Evolutionary conservation across 768 basidiomycete species (phyloP).

Genomic region (Rubroboletus pulcherrimus): DNA sequence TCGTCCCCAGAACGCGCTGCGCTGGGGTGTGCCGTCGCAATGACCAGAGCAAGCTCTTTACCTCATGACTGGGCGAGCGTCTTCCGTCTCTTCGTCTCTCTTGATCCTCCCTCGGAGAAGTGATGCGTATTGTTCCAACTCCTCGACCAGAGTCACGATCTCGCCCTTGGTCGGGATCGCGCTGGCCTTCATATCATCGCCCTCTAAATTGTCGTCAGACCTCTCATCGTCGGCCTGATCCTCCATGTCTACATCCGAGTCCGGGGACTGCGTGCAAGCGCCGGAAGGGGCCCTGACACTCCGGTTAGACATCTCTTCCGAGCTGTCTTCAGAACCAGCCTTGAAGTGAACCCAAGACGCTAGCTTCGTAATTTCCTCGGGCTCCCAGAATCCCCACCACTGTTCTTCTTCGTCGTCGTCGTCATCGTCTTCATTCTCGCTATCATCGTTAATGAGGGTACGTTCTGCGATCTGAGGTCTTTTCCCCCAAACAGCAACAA

Average conservation of each 20-base stretch:
- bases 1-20: conserved; percentile 7
- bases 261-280: background rate
- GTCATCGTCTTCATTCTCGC: conserved; percentile 30
- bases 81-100: conserved; percentile 28
- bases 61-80: background rate
- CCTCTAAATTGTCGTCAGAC: conserved; percentile 3
- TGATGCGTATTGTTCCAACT: conserved; percentile 56
- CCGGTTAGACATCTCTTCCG: conserved; percentile 7
- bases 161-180: conserved; percentile 30
- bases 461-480: conserved; percentile 36
- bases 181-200: background rate
- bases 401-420: conserved; percentile 36
- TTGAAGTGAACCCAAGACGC: conserved; percentile 62
- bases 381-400: conserved; percentile 80
- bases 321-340: conserved; percentile 35
- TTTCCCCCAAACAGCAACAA: conserved; percentile 71
- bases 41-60: conserved; percentile 10
- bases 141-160: conserved; percentile 45
- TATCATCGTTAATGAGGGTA: conserved; percentile 21
- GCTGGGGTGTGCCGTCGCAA: conserved; percentile 1
- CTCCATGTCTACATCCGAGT: conserved; percentile 21
- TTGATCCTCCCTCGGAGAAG: conserved; percentile 56
- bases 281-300: background rate
- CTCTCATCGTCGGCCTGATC: conserved; percentile 9
- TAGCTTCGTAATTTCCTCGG: conserved; percentile 59